A percentile compares a stretch with the other conserved stretches of the same genome.
phyloP scores from a whole-genome alignment of 768 basidiomycete species.

The Porphyrellus cyaneotinctus region DNA sequence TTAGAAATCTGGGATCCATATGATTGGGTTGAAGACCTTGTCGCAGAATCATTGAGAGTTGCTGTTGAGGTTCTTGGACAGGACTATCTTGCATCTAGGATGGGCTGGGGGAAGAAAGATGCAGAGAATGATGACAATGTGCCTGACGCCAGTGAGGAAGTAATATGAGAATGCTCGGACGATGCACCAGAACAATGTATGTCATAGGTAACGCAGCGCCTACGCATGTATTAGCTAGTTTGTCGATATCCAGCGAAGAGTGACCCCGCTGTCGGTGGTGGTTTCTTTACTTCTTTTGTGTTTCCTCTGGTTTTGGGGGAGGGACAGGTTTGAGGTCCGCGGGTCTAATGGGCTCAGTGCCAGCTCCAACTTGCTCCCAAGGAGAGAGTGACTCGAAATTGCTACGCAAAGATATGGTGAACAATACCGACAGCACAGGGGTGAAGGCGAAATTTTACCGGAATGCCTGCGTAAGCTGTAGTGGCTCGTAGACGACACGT shows the following conservation, averaged over 20 bases:
- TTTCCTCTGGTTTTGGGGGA: slow-evolving; percentile 69
- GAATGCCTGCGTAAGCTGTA: slow-evolving; percentile 98
- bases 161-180: slow-evolving; percentile 5
- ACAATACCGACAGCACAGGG: neutral
- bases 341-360: slow-evolving; percentile 53
- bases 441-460: slow-evolving; percentile 46
- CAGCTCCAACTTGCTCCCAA: slow-evolving; percentile 91
- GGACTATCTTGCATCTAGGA: slow-evolving; percentile 81
- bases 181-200: slow-evolving; percentile 2
- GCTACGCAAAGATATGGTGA: slow-evolving; percentile 36
- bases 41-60: slow-evolving; percentile 81
- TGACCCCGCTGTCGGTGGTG: neutral
- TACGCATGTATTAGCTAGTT: slow-evolving; percentile 11
- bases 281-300: slow-evolving; percentile 65
- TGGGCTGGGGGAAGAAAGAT: slow-evolving; percentile 66
- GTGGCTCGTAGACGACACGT: slow-evolving; percentile 94
- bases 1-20: slow-evolving; percentile 86
- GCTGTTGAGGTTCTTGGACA: slow-evolving; percentile 90
- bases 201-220: slow-evolving; percentile 6
- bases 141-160: slow-evolving; percentile 6
- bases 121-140: slow-evolving; percentile 5
- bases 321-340: slow-evolving; percentile 73
- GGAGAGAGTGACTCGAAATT: slow-evolving; percentile 93
- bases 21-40: slow-evolving; percentile 93
- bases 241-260: slow-evolving; percentile 11